A percentile compares a stretch with the other conserved stretches of the same genome.
Evolutionary conservation across 345 rosid genomes (phyloP).

Genomic region (Eucalyptus guilfoylei): DNA sequence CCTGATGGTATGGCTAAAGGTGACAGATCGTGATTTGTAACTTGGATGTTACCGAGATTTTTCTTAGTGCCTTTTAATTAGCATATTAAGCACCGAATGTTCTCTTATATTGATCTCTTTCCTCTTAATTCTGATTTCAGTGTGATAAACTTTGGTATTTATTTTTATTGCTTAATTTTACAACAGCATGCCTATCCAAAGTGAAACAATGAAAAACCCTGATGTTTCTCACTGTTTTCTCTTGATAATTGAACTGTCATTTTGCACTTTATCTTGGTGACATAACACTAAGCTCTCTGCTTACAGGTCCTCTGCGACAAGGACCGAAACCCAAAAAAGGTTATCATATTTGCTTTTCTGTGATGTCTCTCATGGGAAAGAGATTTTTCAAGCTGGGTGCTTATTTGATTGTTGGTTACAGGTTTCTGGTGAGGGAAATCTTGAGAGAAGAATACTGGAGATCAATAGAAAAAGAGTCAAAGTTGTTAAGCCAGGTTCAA

Average conservation of each 20-base stretch:
- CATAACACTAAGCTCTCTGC: background rate
- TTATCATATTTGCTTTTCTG: conserved; percentile 1
- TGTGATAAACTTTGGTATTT: background rate
- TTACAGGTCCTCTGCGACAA: conserved; percentile 76
- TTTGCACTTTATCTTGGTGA: background rate
- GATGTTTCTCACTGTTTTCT: background rate
- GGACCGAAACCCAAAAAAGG: conserved; percentile 77
- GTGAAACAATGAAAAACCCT: background rate
- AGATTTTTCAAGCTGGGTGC: background rate
- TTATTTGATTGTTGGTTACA: conserved; percentile 6
- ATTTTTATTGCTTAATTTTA: background rate
- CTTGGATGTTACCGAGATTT: background rate
- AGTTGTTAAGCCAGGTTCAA: conserved; percentile 94
- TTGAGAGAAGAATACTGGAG: conserved; percentile 88
- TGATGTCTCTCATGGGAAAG: background rate
- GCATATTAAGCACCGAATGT: background rate
- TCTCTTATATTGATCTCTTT: background rate
- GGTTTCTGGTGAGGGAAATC: conserved; percentile 64
- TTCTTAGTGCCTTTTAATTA: background rate
- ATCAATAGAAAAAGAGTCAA: conserved; percentile 77
- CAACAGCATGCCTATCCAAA: background rate
- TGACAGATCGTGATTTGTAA: background rate
- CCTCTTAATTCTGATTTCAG: background rate
- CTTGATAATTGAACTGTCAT: background rate
- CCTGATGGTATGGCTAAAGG: background rate